Evolutionary conservation across 2,329 filamentous ascomycete genomes (phyloP), one percentile per base, ranked within the genome.

Genomic region (Colletotrichum filicis): DNA sequence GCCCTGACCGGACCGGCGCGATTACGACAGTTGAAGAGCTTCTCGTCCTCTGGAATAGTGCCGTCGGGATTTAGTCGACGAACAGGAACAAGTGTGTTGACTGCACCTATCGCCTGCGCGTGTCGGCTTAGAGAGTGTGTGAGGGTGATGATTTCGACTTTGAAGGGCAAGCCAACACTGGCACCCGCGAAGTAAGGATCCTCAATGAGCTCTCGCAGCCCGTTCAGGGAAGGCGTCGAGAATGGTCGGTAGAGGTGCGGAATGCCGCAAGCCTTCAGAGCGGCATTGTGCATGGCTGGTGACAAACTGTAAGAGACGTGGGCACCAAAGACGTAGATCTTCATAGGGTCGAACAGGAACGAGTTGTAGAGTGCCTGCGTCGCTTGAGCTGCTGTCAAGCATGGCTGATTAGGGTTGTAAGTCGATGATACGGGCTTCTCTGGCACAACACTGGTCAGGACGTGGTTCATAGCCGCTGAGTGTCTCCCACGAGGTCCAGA

Each of bases 281-380:
- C 93, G 6, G 91, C 87, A 67, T 91, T 93, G 79, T 95, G 93
- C 92, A 95, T 95, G 7, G 92, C 91, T 1, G 93, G 93, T 0
- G 93, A 95, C 68, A 95, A 80, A 79, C 92, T 94, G 82, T 93
- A 94, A 62, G 87, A 89, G 11, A 93, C 90, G 68, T 92, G 92
- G 67, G 89, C 91, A n/a, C 93, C 93, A 63, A 95, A 89, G 42
- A 95, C 92, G 76, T 93, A 93, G 67, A 94, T 90, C 62, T 92
- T 90, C 86, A 95, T 90, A 0, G 91, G 87, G 53, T 94, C 91
- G 64, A 91, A 89, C 1, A 92, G 85, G 71, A 92, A 93, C 1
- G 90, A 91, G 4, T 90, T 86, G 77, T 91, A 94, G 0, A 95
- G 85, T 1, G 92, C 90, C 73, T 88, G 83, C 6, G 92, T 93